Evolutionary conservation across 2,329 filamentous ascomycete genomes (phyloP), one percentile per base, ranked within the genome.

Genomic region (Aspergillus vadensis): DNA sequence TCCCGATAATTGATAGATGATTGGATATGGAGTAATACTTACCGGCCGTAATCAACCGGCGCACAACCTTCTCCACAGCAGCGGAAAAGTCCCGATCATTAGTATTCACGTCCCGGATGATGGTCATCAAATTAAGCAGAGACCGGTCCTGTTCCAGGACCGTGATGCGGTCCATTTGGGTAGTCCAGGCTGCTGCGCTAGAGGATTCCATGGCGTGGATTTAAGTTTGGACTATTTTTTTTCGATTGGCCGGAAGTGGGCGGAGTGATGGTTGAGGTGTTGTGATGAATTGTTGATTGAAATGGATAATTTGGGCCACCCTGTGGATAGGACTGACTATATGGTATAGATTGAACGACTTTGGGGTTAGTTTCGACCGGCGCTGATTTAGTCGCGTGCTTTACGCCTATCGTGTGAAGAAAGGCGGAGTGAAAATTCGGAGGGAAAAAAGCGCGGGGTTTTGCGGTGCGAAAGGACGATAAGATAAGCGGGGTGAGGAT

Each of bases 81-180:
- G 59, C 49, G 12, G 49, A 55, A 41, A 66, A 64, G 9, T 57
- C 55, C 19, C 54, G 54, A 17, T 53, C 32, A 4, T 52, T 30
- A 3, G 64, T 66, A n/a, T 55, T 59, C 7, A 23, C 30, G n/a
- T 64, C 62, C 10, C 64, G 64, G 36, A 66, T 62, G 14, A 54
- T 64, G n/a, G 64, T 66, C 62, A 66, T 66, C 6, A 66, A 52
- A 19, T 38, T 58, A 5, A 66, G 54, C 10, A 66, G 55, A 2
- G 53, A 47, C 39, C 38, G 48, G 21, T 60, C 60, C 36, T 66
- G 64, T 9, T 59, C 59, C 6, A 66, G 57, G n/a, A 64, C 12
- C 6, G 41, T 48, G 15, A 64, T 58, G 14, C 50, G 54, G 17
- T 41, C 49, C 17, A 39, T 38, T 4, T 51, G 23, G 25, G 53